A percentile compares a stretch with the other conserved stretches of the same genome.
Conservation (phyloP, 805 yeast species). For the Kregervanrija delftensis region DNA sequence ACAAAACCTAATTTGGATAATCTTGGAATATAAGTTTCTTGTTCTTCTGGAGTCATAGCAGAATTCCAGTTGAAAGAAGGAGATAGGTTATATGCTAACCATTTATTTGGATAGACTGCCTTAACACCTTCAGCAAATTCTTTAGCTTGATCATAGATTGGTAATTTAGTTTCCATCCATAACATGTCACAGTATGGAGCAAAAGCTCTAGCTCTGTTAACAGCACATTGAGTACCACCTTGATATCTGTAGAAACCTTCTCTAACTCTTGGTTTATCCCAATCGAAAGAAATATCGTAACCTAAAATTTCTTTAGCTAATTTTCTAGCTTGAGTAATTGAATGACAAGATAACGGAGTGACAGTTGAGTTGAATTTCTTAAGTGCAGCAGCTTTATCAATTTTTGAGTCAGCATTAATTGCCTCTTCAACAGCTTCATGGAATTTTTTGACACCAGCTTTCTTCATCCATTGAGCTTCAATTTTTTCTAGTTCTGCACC, state of each 20-base stretch:
- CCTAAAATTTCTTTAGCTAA: slow-evolving; percentile 74
- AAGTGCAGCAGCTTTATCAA: slow-evolving; percentile 58
- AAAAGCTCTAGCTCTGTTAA: slow-evolving; percentile 91
- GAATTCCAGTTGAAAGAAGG: slow-evolving; percentile 98
- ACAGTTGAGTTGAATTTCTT: slow-evolving; percentile 60
- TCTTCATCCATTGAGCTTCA: slow-evolving; percentile 75
- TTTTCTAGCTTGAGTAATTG: slow-evolving; percentile 73
- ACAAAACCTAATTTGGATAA: slow-evolving; percentile 85
- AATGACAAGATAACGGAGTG: slow-evolving; percentile 66
- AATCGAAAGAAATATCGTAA: slow-evolving; percentile 79
- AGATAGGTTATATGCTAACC: slow-evolving; percentile 95
- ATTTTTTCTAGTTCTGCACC: slow-evolving; percentile 66
- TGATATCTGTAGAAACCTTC: slow-evolving; percentile 95
- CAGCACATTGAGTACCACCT: slow-evolving; percentile 97
- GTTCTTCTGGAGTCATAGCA: slow-evolving; percentile 84
- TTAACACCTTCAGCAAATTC: slow-evolving; percentile 92
- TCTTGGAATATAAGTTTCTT: slow-evolving; percentile 82
- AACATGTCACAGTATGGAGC: slow-evolving; percentile 93
- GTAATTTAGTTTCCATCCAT: slow-evolving; percentile 98
- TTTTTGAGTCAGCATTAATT: slow-evolving; percentile 48
- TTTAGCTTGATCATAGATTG: slow-evolving; percentile 88
- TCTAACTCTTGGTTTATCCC: slow-evolving; percentile 93
- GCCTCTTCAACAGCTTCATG: slow-evolving; percentile 87
- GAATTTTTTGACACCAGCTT: slow-evolving; percentile 83
- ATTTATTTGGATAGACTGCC: slow-evolving; percentile 74